Base-by-base conservation (phyloP, 257 asterid genomes). In the Gentiana macrophylla region DNA sequence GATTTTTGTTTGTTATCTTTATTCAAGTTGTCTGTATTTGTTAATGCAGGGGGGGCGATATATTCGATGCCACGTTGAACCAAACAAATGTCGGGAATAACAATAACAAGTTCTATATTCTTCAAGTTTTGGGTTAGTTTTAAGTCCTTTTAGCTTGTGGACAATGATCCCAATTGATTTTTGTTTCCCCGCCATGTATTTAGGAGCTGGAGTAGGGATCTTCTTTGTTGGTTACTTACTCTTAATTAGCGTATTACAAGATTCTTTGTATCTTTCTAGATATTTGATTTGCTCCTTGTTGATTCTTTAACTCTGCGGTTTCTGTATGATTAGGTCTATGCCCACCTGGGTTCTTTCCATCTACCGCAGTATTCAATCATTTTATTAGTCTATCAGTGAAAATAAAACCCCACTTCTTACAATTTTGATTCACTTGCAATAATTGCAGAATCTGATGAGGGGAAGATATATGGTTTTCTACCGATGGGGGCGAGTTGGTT, bases 401-500 rank as follows among this genome's bases (percentile, higher is more conserved):
- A 24, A 24, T 24, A 24, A 24, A 24, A 24, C 24, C 24, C 24
- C 24, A 24, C 24, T 24, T 24, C 24, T 24, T 24, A 24, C 1
- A 24, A 34, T 55, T 34, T 2, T 24, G 50, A 32, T 2, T 46
- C 6, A 4, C 48, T 4, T 57, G 38, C 45, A 33, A 63, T 51
- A 37, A 62, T 66, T 74, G 80, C 85, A 90, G 98, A 90, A 70
- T 84, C 87, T 35, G 96, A 90, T 63, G 93, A 57, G 50, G 86
- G 80, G 85, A 57, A 80, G 71, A 66, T 86, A 69, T 79, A 79
- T 84, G 78, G 81, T 86, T 55, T 86, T 82, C 71, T 66, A 45
- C 53, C 79, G 94, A 82, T 90, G 98, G 98, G 98, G 98, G 57
- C 84, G 98, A 79, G 98, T 86, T 72, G 98, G 98, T n/a, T 74